Conservation (phyloP, 306 rosid species). For the Hippophae gyantsensis region DNA sequence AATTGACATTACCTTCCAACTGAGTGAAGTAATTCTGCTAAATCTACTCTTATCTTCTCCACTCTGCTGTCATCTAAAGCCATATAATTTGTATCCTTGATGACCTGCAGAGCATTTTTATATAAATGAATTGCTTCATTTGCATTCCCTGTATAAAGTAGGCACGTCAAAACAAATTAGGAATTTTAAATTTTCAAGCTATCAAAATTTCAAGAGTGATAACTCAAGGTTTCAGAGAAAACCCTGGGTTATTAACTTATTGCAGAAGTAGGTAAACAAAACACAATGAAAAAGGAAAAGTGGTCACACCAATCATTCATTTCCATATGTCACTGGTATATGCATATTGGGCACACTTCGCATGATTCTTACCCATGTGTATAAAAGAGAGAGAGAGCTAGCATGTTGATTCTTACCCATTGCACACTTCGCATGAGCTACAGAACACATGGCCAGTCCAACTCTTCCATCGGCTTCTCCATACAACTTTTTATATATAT, state of each 20-base stretch:
- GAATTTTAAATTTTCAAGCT: constrained; percentile 7
- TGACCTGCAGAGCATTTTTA: constrained; percentile 54
- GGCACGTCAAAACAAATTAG: constrained; percentile 6
- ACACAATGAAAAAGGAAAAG: no score
- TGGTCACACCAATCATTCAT: no score
- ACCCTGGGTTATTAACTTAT: no score
- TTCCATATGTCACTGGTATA: no score
- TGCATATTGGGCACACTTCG: background rate
- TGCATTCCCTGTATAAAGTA: constrained; percentile 48
- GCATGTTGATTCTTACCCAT: constrained; percentile 43
- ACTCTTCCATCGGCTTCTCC: constrained; percentile 81
- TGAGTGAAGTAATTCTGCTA: constrained; percentile 75
- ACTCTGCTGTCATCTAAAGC: constrained; percentile 50
- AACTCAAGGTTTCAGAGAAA: no score
- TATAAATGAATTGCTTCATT: constrained; percentile 68
- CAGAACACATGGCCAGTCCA: constrained; percentile 78
- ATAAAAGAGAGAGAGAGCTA: constrained; percentile 8
- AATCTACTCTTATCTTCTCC: constrained; percentile 81
- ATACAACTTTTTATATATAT: constrained; percentile 46
- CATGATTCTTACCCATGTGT: no score
- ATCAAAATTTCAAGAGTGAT: background rate
- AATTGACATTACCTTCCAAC: constrained; percentile 54
- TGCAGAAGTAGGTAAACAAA: no score
- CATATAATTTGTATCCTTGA: constrained; percentile 60
- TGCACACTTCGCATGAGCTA: constrained; percentile 78